Evolutionary conservation across 129 eudicot species (phyloP), one percentile per base, ranked within the genome.

Genomic region (Dittrichia graveolens): DNA sequence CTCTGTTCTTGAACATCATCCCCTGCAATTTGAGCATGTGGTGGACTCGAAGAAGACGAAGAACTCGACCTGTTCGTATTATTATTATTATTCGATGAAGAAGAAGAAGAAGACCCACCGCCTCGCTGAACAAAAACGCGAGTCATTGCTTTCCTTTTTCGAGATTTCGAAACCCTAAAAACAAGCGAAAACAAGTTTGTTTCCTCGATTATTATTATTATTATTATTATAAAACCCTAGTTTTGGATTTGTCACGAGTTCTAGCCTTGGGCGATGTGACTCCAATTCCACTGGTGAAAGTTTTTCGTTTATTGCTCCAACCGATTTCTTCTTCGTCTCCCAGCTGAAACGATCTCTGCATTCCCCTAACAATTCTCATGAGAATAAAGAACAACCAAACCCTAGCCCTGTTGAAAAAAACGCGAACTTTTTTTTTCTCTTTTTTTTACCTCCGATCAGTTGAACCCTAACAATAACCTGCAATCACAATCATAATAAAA

Each of bases 361-460:
- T 95, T 88, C 99, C 99, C 99, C 99, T 86, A 79, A 85, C 82
- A 93, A 93, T 89, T 94, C 95, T 95, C 99, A 90, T 94, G 97
- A 94, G 88, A 87, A 57, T 83, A 35, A 79, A 75, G 64, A 84
- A 79, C 85, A 80, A 85, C 55, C 72, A 82, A 84, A 78, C 65
- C 82, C 80, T 75, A 67, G n/a, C 77, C 84, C 80, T 69, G 65
- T 19, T 67, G 34, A 41, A 74, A 64, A 16, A 71, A 76, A 69
- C 79, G 67, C 60, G 67, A 83, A 57, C 31, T 24, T 24, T 24
- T 24, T 24, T 24, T 75, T 71, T 72, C 15, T 74, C 68, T 72
- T 45, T 64, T 49, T 19, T 45, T 56, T 45, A 72, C 83, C 84
- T 39, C 53, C 66, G 71, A 64, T 57, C 48, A 68, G 45, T 68